Conservation (phyloP, 2,329 filamentous ascomycete species). For the Emericellopsis atlantica region DNA sequence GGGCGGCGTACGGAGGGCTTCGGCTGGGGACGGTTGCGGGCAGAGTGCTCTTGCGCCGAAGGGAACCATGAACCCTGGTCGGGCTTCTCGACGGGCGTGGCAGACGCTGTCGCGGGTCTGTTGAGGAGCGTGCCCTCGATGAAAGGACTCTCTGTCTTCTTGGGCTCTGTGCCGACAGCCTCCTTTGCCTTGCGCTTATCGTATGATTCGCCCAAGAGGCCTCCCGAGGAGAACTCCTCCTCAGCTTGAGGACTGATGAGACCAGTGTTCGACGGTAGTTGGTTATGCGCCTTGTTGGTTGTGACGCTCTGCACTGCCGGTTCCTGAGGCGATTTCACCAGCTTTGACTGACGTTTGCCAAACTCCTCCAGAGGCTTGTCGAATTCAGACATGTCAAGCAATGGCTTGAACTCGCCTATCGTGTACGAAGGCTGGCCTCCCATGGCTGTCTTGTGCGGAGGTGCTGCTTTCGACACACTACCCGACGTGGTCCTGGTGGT, state of each 20-base stretch:
- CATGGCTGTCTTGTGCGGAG: slow-evolving; percentile 18
- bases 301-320: neutral
- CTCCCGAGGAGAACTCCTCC: slow-evolving; percentile 33
- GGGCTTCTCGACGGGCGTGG: slow-evolving; percentile 9
- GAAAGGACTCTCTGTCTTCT: slow-evolving; percentile 28
- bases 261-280: slow-evolving; percentile 12
- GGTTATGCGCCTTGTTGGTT: slow-evolving; percentile 13
- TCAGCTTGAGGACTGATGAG: slow-evolving; percentile 6
- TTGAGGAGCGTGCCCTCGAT: slow-evolving; percentile 46
- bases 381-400: slow-evolving; percentile 51
- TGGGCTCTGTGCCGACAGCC: slow-evolving; percentile 14
- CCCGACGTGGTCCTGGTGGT: slow-evolving; percentile 12
- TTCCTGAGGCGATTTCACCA: neutral
- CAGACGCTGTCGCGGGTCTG: slow-evolving; percentile 11
- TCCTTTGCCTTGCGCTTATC: slow-evolving; percentile 30
- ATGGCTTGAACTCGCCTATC: slow-evolving; percentile 55
- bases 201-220: slow-evolving; percentile 37
- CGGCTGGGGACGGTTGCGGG: slow-evolving; percentile 12
- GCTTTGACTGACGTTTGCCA: slow-evolving; percentile 28
- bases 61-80: slow-evolving; percentile 22
- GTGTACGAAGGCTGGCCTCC: slow-evolving; percentile 33
- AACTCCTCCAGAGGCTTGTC: slow-evolving; percentile 38
- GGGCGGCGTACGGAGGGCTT: slow-evolving; percentile 4
- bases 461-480: slow-evolving; percentile 5
- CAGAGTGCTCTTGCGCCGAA: slow-evolving; percentile 22